Base-by-base conservation (phyloP, 164 flowering plant genomes). In the Vitis cinerea region DNA sequence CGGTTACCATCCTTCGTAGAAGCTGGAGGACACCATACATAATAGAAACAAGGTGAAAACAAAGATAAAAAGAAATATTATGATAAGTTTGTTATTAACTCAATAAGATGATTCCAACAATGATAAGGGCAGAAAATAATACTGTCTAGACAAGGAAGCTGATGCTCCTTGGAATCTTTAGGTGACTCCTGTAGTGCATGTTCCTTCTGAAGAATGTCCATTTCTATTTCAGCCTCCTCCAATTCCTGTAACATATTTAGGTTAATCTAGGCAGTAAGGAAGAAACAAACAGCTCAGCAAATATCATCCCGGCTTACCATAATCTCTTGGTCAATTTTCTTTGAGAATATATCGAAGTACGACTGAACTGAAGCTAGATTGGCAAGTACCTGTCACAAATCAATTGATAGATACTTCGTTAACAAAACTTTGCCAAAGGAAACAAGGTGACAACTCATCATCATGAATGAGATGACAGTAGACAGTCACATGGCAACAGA, bases 181-280 rank as follows among this genome's bases (percentile, higher is more conserved):
- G 81, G 73, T 72, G 80, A 66, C 31, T 83, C 87, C 59, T 73
- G 74, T 48, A 69, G n/a, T 55, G 78, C 78, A 37, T 60, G 19
- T 66, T 85, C 91, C 72, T 82, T 80, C 63, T 82, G 86, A 65
- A 90, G 83, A 60, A 93, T 80, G 64, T 91, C 92, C 77, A 91
- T 57, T 78, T 93, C 98, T 29, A 91, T 74, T 82, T 91, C 97
- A 75, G 93, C 95, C 76, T 90, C 98, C 81, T 91, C 93, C 11
- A 90, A 79, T 72, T 87, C 94, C 98, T 93, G 72, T 50, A 78
- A 65, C 13, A 70, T 49, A 67, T 67, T 29, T 15, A 64, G 31
- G 6, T 31, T 65, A 53, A 50, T 13, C 50, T 54, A 63, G 10
- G n/a, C 27, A 50, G n/a, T 0, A 53, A 15, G 44, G 10, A 66